A percentile compares a stretch with the other conserved stretches of the same genome.
These are phyloP conservation scores for Begonia masoniana DNA, from an alignment of 306 rosid genomes.

Conservation along the genomic window DNA sequence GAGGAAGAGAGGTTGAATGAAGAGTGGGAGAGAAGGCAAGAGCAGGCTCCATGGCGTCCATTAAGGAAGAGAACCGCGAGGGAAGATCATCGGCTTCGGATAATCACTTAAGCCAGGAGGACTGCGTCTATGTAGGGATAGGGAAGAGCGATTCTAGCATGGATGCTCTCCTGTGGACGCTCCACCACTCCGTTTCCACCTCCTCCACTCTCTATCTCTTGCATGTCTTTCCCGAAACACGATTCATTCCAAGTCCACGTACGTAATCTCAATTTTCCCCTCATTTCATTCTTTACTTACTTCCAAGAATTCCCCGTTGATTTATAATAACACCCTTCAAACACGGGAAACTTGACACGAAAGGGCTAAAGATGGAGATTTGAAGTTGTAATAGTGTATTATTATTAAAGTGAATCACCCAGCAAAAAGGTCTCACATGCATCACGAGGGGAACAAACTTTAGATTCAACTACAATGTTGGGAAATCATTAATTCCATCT, in stretches of 20 bases:
- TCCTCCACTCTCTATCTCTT: constrained; percentile 44
- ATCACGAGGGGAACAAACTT: too few relatives aligned
- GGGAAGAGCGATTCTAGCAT: constrained; percentile 33
- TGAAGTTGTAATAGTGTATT: too few relatives aligned
- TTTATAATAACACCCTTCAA: too few relatives aligned
- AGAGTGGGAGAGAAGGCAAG: constrained; percentile 8
- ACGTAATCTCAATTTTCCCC: constrained; percentile 8
- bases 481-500: too few relatives aligned
- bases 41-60: constrained; percentile 21
- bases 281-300: background rate
- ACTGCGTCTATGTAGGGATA: constrained; percentile 40
- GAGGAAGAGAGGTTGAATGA: constrained; percentile 34
- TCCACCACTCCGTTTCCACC: constrained; percentile 30
- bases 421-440: too few relatives aligned
- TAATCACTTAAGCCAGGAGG: constrained; percentile 8
- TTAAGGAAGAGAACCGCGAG: constrained; percentile 24
- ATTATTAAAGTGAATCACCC: too few relatives aligned
- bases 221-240: constrained; percentile 55
- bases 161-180: constrained; percentile 56
- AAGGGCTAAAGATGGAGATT: too few relatives aligned
- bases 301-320: too few relatives aligned
- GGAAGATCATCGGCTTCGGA: constrained; percentile 3
- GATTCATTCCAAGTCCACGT: constrained; percentile 66
- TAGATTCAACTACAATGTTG: too few relatives aligned
- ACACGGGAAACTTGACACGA: too few relatives aligned